Base-by-base conservation (phyloP, 192 early-diverging fungal species). In the Coemansia sp. region DNA sequence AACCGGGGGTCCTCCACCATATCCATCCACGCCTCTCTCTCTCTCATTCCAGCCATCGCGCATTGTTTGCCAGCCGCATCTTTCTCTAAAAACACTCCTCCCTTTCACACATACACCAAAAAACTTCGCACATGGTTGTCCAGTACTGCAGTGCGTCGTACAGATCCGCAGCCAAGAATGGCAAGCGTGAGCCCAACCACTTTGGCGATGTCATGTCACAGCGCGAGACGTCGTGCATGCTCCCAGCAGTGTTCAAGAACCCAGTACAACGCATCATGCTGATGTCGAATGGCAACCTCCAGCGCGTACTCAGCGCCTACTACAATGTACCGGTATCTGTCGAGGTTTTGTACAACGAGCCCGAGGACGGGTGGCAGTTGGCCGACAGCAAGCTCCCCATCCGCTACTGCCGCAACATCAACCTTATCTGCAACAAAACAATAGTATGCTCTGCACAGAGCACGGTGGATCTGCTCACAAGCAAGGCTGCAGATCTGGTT, bases 201-300 rank as follows among this genome's bases (percentile, higher is more conserved):
- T 78, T 76, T 76, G 81, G 81, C 69, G 81, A 83, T 55, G 76
- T 78, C 45, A 83, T 78, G 76, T 74, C 76, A 22, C 76, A 70
- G 68, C 78, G 78, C 67, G 83, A 80, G 64, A 80, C 83, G 13
- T 73, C 71, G 42, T 84, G 83, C 67, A 74, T 84, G 71, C 70
- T 84, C 36, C 77, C 78, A 6, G 72, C 63, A 0, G 67, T 77
- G 11, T 77, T 80, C 71, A 80, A 72, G 55, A 67, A 70, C 45
- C 78, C 78, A 0, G 71, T 80, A 26, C 78, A 84, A 69, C 83
- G 83, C 66, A 77, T 84, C 68, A 76, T 84, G 73, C 77, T 84
- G 11, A 80, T 72, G 71, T 74, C 78, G 43, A 84, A 80, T 67
- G 83, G 83, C 65, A 80, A 80, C 51, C 74, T 84, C 48, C 83